These are phyloP conservation scores for Cladosporium austrohemisphaericum DNA, from an alignment of 2,329 filamentous ascomycete genomes.

Conservation along the genomic window DNA sequence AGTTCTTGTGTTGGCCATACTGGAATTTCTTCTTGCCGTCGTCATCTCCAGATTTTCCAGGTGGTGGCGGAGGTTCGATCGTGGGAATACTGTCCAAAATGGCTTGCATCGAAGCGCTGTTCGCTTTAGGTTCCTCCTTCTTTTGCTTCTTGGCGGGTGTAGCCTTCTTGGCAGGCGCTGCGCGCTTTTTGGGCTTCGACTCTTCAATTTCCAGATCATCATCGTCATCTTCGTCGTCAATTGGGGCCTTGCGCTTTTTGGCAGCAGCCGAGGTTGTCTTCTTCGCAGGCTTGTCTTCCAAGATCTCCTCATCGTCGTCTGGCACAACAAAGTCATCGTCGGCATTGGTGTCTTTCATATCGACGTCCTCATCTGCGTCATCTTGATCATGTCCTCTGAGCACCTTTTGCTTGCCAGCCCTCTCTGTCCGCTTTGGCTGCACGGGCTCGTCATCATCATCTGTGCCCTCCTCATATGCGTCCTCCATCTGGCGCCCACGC, in stretches of 20 bases:
- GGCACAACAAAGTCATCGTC: conserved; percentile 45
- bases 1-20: conserved; percentile 55
- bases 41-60: conserved; percentile 56
- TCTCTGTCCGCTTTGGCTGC: conserved; percentile 42
- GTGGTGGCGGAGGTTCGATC: conserved; percentile 78
- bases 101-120: conserved; percentile 70
- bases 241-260: conserved; percentile 58
- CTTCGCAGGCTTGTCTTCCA: conserved; percentile 39
- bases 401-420: conserved; percentile 45
- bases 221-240: conserved; percentile 51
- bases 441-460: conserved; percentile 61
- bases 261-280: conserved; percentile 32
- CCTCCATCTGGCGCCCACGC: conserved; percentile 52
- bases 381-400: conserved; percentile 45
- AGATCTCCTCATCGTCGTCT: conserved; percentile 41
- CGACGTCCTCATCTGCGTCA: conserved; percentile 44
- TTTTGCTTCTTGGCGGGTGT: conserved; percentile 52
- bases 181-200: conserved; percentile 45
- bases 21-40: conserved; percentile 66
- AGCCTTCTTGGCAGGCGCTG: conserved; percentile 35
- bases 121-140: conserved; percentile 63
- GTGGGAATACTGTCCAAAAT: conserved; percentile 86
- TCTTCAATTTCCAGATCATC: conserved; percentile 45
- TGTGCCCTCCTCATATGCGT: conserved; percentile 67
- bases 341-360: conserved; percentile 47